phyloP scores from a whole-genome alignment of 345 rosid species.

The Psidium friedrichsthalianum region DNA sequence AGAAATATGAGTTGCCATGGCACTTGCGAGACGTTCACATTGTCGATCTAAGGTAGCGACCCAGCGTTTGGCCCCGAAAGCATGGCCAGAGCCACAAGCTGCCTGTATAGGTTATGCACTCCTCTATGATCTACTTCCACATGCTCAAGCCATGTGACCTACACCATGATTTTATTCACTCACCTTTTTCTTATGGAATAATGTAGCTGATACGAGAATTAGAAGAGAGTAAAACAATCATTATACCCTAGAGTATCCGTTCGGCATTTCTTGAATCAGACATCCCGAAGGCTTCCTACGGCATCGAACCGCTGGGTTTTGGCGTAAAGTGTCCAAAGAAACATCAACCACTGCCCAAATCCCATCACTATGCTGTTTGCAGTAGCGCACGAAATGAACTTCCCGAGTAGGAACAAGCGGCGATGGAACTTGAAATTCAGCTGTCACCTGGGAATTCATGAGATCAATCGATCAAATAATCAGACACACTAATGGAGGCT shows the following conservation, averaged over 20 bases:
- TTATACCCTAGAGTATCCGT: slow-evolving; percentile 68
- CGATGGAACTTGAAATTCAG: slow-evolving; percentile 67
- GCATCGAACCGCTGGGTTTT: slow-evolving; percentile 35
- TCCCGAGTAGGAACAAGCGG: slow-evolving; percentile 80
- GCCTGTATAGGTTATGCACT: slow-evolving; percentile 47
- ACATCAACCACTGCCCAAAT: slow-evolving; percentile 95
- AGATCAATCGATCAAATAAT: background rate
- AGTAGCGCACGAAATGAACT: slow-evolving; percentile 59
- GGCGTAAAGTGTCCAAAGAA: slow-evolving; percentile 64
- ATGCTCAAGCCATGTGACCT: slow-evolving; percentile 95
- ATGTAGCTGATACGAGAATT: background rate
- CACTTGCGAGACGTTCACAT: slow-evolving; percentile 73
- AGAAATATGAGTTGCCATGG: slow-evolving; percentile 43
- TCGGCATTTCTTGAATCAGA: slow-evolving; percentile 63
- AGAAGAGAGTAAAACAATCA: background rate
- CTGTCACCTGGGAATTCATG: slow-evolving; percentile 44
- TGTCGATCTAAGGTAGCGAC: slow-evolving; percentile 65
- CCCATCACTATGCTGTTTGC: slow-evolving; percentile 65
- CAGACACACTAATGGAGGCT: background rate
- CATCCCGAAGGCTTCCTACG: slow-evolving; percentile 91
- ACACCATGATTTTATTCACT: background rate
- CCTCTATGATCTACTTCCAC: slow-evolving; percentile 79
- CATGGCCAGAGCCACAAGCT: slow-evolving; percentile 57
- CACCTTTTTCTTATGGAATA: background rate
- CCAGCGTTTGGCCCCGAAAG: slow-evolving; percentile 96